Percentiles rank a stretch among this genome's conserved stretches.
phyloP scores from a whole-genome alignment of 192 early-diverging fungal species.

The Podila epicladia region DNA sequence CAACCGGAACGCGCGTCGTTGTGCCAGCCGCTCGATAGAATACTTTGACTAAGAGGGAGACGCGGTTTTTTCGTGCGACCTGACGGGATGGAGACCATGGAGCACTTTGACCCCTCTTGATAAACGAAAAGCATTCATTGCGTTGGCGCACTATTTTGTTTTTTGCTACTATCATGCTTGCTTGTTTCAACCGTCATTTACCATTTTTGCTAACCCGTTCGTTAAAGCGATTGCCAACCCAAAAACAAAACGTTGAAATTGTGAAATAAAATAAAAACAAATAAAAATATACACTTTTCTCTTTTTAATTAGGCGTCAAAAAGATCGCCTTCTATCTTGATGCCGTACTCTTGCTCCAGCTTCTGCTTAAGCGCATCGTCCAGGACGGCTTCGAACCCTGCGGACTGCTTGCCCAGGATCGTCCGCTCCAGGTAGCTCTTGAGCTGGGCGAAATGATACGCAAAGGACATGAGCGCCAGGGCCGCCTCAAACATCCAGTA shows the following conservation, averaged over 20 bases:
- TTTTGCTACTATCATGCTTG: too few relatives aligned
- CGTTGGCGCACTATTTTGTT: too few relatives aligned
- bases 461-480: conserved; percentile 65
- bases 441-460: conserved; percentile 63
- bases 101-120: too few relatives aligned
- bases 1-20: conserved; percentile 44
- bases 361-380: conserved; percentile 74
- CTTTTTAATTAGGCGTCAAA: conserved; percentile 72
- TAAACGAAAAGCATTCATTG: too few relatives aligned
- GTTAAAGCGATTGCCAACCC: neutral
- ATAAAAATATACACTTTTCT: neutral
- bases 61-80: too few relatives aligned
- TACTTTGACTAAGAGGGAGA: conserved; percentile 31
- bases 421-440: conserved; percentile 52
- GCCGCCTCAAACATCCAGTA: conserved; percentile 66
- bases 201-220: neutral
- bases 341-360: conserved; percentile 81
- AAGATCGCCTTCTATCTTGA: conserved; percentile 76
- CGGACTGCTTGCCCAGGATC: conserved; percentile 34
- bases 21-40: conserved; percentile 42
- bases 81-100: too few relatives aligned
- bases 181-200: too few relatives aligned
- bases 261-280: neutral
- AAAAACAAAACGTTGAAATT: neutral
- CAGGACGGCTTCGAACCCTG: conserved; percentile 79